These are phyloP conservation scores for Sugiyamaella lignohabitans DNA, from an alignment of 805 yeast genomes.

Conservation along the genomic window DNA sequence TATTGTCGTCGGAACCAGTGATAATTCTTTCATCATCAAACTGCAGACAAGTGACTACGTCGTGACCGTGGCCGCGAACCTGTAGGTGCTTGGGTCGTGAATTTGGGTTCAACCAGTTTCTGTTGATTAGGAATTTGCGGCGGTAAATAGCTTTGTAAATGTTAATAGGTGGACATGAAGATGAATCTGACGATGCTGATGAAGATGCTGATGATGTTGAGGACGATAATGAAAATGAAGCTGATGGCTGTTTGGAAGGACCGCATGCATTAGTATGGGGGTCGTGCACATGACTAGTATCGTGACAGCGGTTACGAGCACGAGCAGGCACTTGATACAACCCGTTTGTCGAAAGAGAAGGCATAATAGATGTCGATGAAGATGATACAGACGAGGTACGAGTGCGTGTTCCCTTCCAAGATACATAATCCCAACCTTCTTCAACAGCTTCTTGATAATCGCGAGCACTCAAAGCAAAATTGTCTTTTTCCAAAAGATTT, in stretches of 20 bases:
- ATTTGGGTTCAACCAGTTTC: constrained; percentile 75
- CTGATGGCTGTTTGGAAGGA: neutral
- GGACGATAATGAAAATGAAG: constrained; percentile 4
- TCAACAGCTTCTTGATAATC: constrained; percentile 37
- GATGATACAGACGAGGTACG: neutral
- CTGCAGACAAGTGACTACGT: constrained; percentile 91
- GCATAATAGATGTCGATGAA: constrained; percentile 1
- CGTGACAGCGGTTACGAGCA: too few relatives aligned
- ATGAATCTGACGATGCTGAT: neutral
- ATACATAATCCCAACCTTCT: constrained; percentile 31
- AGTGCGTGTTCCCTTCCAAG: constrained; percentile 21
- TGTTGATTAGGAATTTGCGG: constrained; percentile 48
- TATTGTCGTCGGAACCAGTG: constrained; percentile 85
- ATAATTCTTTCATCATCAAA: constrained; percentile 86
- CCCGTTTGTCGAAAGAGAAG: constrained; percentile 4
- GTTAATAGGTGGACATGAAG: constrained; percentile 28
- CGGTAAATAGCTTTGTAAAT: constrained; percentile 53
- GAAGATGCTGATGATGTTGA: neutral
- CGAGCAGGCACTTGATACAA: too few relatives aligned
- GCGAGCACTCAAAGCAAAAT: constrained; percentile 30
- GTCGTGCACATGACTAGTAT: too few relatives aligned
- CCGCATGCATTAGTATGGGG: too few relatives aligned
- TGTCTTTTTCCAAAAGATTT: constrained; percentile 54
- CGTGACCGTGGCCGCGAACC: constrained; percentile 62
- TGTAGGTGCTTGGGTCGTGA: constrained; percentile 63